These are phyloP conservation scores for Beta macrorhiza DNA, from an alignment of 179 eudicot genomes.

Conservation along the genomic window DNA sequence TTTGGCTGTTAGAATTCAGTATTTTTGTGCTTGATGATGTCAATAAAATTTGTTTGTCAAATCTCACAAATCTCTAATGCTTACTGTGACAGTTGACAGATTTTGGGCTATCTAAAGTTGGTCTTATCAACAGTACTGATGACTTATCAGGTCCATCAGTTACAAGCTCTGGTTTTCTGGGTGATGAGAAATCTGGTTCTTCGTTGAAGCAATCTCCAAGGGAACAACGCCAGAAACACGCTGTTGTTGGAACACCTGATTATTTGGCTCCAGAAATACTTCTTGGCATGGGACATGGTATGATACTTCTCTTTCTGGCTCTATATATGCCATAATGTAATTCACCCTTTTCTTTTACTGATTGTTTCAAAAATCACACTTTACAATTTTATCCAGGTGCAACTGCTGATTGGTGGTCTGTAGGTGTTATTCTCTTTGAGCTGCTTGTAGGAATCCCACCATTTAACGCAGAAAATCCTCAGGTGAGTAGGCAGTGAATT, in stretches of 20 bases:
- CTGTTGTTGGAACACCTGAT: slow-evolving; percentile 98
- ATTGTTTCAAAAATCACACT: slow-evolving; percentile 15
- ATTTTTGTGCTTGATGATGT: slow-evolving; percentile 6
- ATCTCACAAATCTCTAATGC: slow-evolving; percentile 45
- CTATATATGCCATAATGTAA: background rate
- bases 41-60: slow-evolving; percentile 10
- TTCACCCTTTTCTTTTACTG: background rate
- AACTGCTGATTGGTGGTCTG: slow-evolving; percentile 99
- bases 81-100: slow-evolving; percentile 85
- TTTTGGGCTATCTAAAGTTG: slow-evolving; percentile 99
- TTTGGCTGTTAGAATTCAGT: background rate
- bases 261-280: slow-evolving; percentile 99
- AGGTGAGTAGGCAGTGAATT: slow-evolving; percentile 41
- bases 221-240: slow-evolving; percentile 65
- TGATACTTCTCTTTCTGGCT: slow-evolving; percentile 14
- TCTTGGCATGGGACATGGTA: slow-evolving; percentile 99
- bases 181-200: slow-evolving; percentile 54
- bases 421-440: slow-evolving; percentile 95
- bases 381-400: slow-evolving; percentile 48
- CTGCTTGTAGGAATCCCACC: slow-evolving; percentile 96
- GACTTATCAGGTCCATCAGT: slow-evolving; percentile 83
- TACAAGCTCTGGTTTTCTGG: slow-evolving; percentile 45
- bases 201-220: slow-evolving; percentile 42
- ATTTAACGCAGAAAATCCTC: slow-evolving; percentile 92
- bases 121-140: slow-evolving; percentile 93